Evolutionary conservation across 2,329 filamentous ascomycete genomes (phyloP), one percentile per base, ranked within the genome.

Genomic region (Penicillium palitans): DNA sequence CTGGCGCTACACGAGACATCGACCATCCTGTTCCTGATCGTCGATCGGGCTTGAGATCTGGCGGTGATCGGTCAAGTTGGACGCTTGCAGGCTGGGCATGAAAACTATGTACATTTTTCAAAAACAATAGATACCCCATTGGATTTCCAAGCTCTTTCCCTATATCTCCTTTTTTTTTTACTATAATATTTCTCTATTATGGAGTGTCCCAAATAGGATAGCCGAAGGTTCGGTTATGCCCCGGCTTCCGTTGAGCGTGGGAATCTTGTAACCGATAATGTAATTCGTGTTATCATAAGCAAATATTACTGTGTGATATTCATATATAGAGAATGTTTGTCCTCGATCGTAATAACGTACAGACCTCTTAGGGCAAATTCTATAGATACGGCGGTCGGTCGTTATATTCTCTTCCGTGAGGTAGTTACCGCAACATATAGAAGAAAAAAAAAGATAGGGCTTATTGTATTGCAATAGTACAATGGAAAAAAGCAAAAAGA

Each of bases 11-110:
- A 58, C 74, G 75, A 52, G 78, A 80, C 45, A 57, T 68, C 13
- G 78, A 81, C 25, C 57, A 65, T 13, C 68, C 70, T 63, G 67
- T 69, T 31, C 68, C 72, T 49, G 74, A 78, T 63, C 73, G 77
- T 60, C 72, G 76, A 59, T 76, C 74, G 7, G 73, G 71, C 13
- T 61, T 74, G 54, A 70, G 71, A 57, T 71, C 76, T 44, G 71
- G 72, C 19, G 74, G 75, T 41, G 78, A 80, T 66, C 72, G 78
- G 52, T 79, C 77, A n/a, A 80, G 78, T 61, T 80, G 78, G 78
- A 80, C 78, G 19, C 69, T 80, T 55, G 78, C 76, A 35, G 77
- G 77, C 55, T 80, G 78, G 78, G 78, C 70, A 51, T 79, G 64
- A 74, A 39, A 35, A 47, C n/a, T 39, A 44, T 63, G 61, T 63